Base-by-base conservation (phyloP, 2,329 filamentous ascomycete genomes). In the Aureobasidium sp. region DNA sequence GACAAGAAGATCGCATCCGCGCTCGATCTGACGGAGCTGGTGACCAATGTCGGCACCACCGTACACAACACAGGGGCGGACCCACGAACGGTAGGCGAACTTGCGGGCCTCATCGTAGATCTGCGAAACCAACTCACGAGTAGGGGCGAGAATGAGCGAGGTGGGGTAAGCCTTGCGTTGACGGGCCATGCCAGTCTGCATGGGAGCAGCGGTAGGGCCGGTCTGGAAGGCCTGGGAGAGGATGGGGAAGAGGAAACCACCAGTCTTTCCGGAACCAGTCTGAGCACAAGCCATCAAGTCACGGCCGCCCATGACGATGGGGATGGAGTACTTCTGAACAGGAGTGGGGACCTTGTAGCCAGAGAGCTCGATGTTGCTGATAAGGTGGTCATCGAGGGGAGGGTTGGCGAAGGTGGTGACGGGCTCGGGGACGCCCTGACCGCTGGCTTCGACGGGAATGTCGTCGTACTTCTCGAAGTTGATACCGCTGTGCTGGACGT, bases 401-500 rank as follows among this genome's bases (percentile, higher is more conserved):
- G 93, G 93, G 74, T 93, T 95, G 68, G 83, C 89, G 80, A 98
- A 98, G 57, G 83, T 79, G 61, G 84, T 84, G 61, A 96, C 88
- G 35, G 91, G 86, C 67, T 97, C 93, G 40, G 93, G 93, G 50
- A 97, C 90, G 67, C 95, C 83, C 51, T 89, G 85, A 57, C 93
- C 93, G 56, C 91, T 96, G 59, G 93, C 93, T 75, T 97, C 93
- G 60, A 98, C 93, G 53, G 93, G 93, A 61, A 98, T 98, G 72
- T 98, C 93, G 68, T 98, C 93, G 74, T 98, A 98, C 79, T 98
- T 98, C 77, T 95, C 86, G 70, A 98, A 98, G 81, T 98, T 98
- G 86, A 98, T 97, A 73, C 93, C 93, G 29, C 90, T 96, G 66
- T 94, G 88, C 71, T 95, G 88, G 80, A 96, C 97, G 61, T 86